Evolutionary conservation across 441 rosid genomes (phyloP).

Genomic region (Monsonia emarginata): DNA sequence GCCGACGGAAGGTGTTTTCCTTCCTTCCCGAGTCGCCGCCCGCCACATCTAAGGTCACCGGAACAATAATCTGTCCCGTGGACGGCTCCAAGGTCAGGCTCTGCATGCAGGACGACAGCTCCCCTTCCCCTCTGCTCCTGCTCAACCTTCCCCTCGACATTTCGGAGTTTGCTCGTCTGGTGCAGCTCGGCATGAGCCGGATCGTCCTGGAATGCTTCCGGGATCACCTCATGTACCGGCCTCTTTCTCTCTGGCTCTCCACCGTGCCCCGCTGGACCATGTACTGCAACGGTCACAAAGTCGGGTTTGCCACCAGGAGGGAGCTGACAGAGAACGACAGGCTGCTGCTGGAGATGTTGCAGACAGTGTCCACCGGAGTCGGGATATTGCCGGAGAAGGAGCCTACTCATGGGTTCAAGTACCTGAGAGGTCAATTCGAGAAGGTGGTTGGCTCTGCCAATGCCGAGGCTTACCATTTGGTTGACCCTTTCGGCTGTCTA

Average conservation of each 20-base stretch:
- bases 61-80: constrained; percentile 26
- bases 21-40: neutral
- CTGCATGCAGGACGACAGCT: constrained; percentile 16
- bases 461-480: constrained; percentile 24
- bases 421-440: constrained; percentile 27
- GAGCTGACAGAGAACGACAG: constrained; percentile 14
- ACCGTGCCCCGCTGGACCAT: constrained; percentile 16
- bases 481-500: constrained; percentile 18
- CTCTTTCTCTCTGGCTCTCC: neutral
- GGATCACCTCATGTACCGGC: neutral
- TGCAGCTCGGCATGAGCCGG: constrained; percentile 10
- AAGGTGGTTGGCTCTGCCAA: constrained; percentile 12
- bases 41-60: constrained; percentile 16
- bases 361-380: constrained; percentile 19
- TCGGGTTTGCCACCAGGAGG: constrained; percentile 17
- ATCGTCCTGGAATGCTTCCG: constrained; percentile 16
- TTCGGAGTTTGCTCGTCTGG: constrained; percentile 8
- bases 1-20: too few species aligned
- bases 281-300: constrained; percentile 23
- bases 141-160: constrained; percentile 22
- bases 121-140: constrained; percentile 7
- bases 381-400: constrained; percentile 19
- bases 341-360: constrained; percentile 18
- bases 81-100: constrained; percentile 12
- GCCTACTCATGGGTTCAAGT: constrained; percentile 15